Conservation (phyloP, 306 rosid genomes). For the Prinsepia uniflora region DNA sequence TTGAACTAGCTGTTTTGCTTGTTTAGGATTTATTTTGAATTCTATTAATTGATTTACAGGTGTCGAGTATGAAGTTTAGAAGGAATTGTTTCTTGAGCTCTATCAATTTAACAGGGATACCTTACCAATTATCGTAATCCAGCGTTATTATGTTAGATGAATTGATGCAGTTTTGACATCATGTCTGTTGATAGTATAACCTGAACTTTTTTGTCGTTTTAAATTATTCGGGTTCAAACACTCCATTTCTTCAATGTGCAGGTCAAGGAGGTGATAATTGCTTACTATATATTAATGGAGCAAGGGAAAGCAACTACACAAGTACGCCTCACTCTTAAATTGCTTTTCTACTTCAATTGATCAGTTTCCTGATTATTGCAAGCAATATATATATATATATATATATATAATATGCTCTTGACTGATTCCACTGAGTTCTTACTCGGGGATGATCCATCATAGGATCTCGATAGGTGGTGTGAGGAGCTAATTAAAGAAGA, state of each 20-base stretch:
- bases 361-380: not conserved
- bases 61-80: not conserved
- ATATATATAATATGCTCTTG: not conserved
- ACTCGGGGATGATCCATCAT: constrained; percentile 5
- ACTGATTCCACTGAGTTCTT: not conserved
- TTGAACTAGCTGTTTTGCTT: not conserved
- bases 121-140: not conserved
- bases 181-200: not conserved
- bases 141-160: too few species aligned
- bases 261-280: constrained; percentile 91
- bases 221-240: not conserved
- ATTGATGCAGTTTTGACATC: not conserved
- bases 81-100: not conserved
- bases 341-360: constrained; percentile 17
- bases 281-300: constrained; percentile 90
- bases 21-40: not conserved
- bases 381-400: not conserved
- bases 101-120: not conserved
- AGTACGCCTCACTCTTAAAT: constrained; percentile 33
- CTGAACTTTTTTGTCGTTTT: not conserved
- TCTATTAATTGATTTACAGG: not conserved
- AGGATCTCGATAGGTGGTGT: constrained; percentile 88
- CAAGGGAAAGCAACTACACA: constrained; percentile 85
- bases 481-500: constrained; percentile 84
- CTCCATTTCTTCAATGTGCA: constrained; percentile 32